Conservation (phyloP, 805 yeast species). For the Isabelozyma heimii region DNA sequence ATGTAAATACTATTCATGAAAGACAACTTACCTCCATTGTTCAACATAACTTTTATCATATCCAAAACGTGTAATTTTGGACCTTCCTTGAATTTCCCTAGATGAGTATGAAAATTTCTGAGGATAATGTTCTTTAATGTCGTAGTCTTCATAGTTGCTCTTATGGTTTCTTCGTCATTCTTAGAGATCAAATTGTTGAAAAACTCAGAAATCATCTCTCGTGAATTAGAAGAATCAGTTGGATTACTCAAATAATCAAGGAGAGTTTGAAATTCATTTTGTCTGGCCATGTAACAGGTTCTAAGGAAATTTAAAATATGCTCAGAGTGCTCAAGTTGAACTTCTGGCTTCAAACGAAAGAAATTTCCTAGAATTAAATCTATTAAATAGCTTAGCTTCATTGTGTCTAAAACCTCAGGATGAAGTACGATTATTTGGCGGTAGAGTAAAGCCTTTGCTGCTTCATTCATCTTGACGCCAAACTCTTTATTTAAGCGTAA, state of each 20-base stretch:
- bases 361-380: constrained; percentile 29
- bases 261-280: constrained; percentile 18
- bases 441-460: constrained; percentile 27
- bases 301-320: constrained; percentile 34
- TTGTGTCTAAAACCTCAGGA: constrained; percentile 28
- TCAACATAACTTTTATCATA: constrained; percentile 31
- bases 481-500: constrained; percentile 6
- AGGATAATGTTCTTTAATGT: constrained; percentile 24
- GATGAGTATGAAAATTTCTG: constrained; percentile 19
- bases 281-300: constrained; percentile 30
- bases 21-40: constrained; percentile 34
- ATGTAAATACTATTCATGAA: constrained; percentile 29
- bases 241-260: constrained; percentile 11
- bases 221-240: constrained; percentile 10
- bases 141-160: constrained; percentile 24
- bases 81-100: constrained; percentile 14
- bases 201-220: constrained; percentile 24
- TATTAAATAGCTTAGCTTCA: constrained; percentile 31
- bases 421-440: constrained; percentile 31
- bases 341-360: constrained; percentile 12
- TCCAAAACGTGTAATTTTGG: constrained; percentile 22
- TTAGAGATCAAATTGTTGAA: constrained; percentile 25
- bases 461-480: constrained; percentile 11
- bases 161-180: constrained; percentile 37
- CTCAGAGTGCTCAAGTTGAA: constrained; percentile 18